Evolutionary conservation across 352 stramenopile species (phyloP).

Genomic region (Sclerospora graminicola): DNA sequence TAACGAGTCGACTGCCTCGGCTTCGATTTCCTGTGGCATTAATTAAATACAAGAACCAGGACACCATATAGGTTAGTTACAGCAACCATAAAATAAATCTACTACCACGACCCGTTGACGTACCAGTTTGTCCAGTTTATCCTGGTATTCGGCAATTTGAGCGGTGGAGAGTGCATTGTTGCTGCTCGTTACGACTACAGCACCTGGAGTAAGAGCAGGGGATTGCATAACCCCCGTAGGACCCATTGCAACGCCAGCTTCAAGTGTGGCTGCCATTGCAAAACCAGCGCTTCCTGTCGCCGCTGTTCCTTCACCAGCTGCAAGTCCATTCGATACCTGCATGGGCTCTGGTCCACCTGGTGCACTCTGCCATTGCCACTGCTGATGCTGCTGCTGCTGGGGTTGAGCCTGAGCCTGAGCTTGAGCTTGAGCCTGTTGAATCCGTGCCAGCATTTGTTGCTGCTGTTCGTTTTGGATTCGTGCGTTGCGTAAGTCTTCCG

Average conservation of each 20-base stretch:
- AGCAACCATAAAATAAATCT: slow-evolving; percentile 1
- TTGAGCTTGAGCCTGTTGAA: slow-evolving; percentile 15
- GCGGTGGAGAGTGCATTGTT: slow-evolving; percentile 35
- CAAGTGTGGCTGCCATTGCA: slow-evolving; percentile 13
- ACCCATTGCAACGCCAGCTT: slow-evolving; percentile 17
- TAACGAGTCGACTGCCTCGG: slow-evolving; percentile 60
- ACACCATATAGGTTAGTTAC: slow-evolving; percentile 1
- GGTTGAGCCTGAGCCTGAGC: no score
- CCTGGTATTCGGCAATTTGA: slow-evolving; percentile 62
- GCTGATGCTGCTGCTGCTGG: slow-evolving; percentile 10
- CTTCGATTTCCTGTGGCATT: slow-evolving; percentile 32
- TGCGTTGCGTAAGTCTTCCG: slow-evolving; percentile 42
- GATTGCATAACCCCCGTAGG: slow-evolving; percentile 17
- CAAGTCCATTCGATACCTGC: slow-evolving; percentile 29
- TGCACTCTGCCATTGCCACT: slow-evolving; percentile 16
- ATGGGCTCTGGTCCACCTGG: slow-evolving; percentile 28
- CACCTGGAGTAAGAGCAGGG: slow-evolving; percentile 10
- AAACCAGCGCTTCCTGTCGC: slow-evolving; percentile 15
- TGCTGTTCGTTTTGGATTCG: slow-evolving; percentile 26
- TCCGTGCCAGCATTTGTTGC: slow-evolving; percentile 16
- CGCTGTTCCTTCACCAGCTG: slow-evolving; percentile 1
- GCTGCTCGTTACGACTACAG: slow-evolving; percentile 26
- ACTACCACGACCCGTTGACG: slow-evolving; percentile 8
- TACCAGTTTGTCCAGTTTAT: slow-evolving; percentile 61
- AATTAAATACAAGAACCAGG: not conserved